Base-by-base conservation (phyloP, 305 asterid species). In the Petunia hybrid region DNA sequence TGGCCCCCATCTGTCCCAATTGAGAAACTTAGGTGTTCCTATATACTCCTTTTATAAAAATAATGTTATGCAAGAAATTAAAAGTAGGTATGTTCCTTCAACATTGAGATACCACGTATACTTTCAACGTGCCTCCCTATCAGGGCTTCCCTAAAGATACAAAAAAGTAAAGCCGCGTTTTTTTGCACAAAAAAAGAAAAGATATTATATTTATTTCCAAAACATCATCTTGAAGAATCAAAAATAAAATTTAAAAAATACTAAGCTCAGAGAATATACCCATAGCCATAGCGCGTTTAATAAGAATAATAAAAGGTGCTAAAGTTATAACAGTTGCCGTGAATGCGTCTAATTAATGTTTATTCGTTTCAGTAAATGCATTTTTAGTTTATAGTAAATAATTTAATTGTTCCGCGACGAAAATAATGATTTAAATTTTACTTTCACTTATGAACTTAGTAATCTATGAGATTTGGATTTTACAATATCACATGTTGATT, bases 51-150 rank as follows among this genome's bases (percentile, higher is more conserved):
- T 22, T 22, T 22, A 22, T 22, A 22, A 22, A 22, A 12, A 73
- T 73, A 36, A 51, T 51, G 46, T 73, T 31, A 46, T 71, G 48
- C 1, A 7, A 36, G 38, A 13, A 22, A 22, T 22, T 22, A 22
- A 22, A 22, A 22, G 63, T 74, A 13, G 46, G 46, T 74, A 5
- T 4, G 48, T 74, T 74, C 79, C 64, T 51, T 39, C 39, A 74
- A 74, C 57, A 69, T 69, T 69, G 41, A 57, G 59, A 38, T 74
- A 39, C 79, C 79, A 74, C 79, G 79, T 74, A 74, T 57, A 43
- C 51, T 74, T 22, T 39, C 65, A 53, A 74, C 79, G 79, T 74
- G 79, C 64, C 65, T 53, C 51, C 79, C n/a, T 53, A 51, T 74
- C 38, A 53, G 48, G 9, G 4, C 4, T 74, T 74, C 64, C 59